A percentile compares a stretch with the other conserved stretches of the same genome.
Conservation (phyloP, 2,329 filamentous ascomycete genomes). For the Dactylellina sp. region DNA sequence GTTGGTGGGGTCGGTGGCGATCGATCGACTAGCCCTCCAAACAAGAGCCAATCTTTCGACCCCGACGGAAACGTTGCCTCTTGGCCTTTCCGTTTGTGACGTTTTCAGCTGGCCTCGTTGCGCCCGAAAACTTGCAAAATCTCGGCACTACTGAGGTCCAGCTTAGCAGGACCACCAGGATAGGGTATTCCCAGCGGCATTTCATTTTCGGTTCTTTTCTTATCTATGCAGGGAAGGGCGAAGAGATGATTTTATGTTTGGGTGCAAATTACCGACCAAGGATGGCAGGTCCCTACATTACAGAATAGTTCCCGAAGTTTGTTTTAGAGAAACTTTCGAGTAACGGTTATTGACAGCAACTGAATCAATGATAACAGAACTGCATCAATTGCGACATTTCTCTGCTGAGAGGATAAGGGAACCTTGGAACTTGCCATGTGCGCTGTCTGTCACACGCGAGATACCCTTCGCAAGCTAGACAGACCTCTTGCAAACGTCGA, state of each 20-base stretch:
- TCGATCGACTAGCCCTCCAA: conserved; percentile 36
- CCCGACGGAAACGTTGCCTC: neutral
- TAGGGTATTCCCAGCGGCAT: conserved; percentile 9
- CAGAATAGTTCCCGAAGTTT: neutral
- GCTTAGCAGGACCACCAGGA: no score
- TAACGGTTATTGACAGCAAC: no score
- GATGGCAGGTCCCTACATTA: conserved; percentile 3
- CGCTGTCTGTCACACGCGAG: conserved; percentile 1
- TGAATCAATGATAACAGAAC: no score
- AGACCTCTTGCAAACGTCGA: neutral
- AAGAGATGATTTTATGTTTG: neutral
- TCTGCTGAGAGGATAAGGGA: neutral
- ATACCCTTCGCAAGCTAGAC: neutral
- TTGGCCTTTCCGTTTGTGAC: conserved; percentile 21
- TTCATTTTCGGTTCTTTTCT: conserved; percentile 17
- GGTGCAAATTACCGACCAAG: neutral
- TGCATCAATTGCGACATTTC: conserved; percentile 6
- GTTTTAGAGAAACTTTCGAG: neutral
- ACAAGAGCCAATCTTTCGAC: neutral
- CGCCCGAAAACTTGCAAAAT: conserved; percentile 13
- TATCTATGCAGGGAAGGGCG: neutral
- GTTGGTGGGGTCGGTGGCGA: conserved; percentile 45
- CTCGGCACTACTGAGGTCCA: conserved; percentile 12
- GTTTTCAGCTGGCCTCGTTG: conserved; percentile 19
- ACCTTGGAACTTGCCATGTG: conserved; percentile 22